Base-by-base conservation (phyloP, 257 asterid genomes). In the Rauvolfia tetraphylla region DNA sequence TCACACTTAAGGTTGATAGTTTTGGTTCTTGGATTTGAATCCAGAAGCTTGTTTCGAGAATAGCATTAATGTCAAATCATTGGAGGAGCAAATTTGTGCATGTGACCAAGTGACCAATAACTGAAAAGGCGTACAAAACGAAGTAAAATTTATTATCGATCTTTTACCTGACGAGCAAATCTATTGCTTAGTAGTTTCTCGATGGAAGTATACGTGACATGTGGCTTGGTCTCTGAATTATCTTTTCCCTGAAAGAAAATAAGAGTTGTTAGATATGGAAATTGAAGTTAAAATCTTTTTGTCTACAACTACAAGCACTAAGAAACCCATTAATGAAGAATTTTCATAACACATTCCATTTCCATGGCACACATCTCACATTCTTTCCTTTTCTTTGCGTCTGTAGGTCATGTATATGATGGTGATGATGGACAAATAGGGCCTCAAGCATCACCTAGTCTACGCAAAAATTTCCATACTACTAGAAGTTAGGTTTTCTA, bases 141-240 rank as follows among this genome's bases (percentile, higher is more conserved):
- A 33, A 14, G 20, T 18, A 51, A 48, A 56, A 33, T 33, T 53
- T 3, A 51, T 53, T 56, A 66, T 66, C 6, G 9, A 58, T 68
- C 48, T 57, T 79, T 81, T 85, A 95, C 99, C 99, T 95, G 93
- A 59, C 80, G 93, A 73, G 98, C 95, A 88, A 95, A 95, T 69
- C 87, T 87, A 85, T 93, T 95, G 87, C 90, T 79, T 73, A 91
- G 92, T 79, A 95, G 89, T 86, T 91, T 90, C 87, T 90, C 94
- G 34, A 90, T 82, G 75, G 98, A 93, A 77, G 82, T 75, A 83
- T 81, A 68, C 25, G 81, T 27, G 53, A 63, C 79, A 71, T 72
- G 81, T 79, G 90, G 70, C 82, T 84, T 81, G 53, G 56, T 84
- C 72, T 73, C 83, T 42, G 54, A 36, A 17, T 76, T 84, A 76